A percentile compares a stretch with the other conserved stretches of the same genome.
Evolutionary conservation across 805 yeast species (phyloP).

Genomic region (Wickerhamomyces pijperi): DNA sequence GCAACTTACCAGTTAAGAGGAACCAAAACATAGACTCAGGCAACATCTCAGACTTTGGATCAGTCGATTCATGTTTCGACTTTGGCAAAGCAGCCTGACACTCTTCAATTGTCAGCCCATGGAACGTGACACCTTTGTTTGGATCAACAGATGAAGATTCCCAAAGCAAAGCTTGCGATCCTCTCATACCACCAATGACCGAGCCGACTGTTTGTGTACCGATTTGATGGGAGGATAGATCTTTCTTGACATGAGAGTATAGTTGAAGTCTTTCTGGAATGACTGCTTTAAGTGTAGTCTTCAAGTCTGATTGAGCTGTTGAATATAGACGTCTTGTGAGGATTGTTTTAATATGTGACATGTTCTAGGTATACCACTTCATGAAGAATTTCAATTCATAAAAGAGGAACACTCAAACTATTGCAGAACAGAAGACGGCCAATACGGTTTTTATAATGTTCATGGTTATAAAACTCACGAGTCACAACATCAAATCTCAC

Average conservation of each 20-base stretch:
- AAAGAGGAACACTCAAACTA: too few relatives aligned
- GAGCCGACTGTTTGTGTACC: constrained; percentile 35
- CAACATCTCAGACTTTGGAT: constrained; percentile 42
- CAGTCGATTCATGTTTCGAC: constrained; percentile 21
- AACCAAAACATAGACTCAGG: constrained; percentile 77
- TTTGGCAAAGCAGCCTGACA: constrained; percentile 58
- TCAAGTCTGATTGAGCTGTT: constrained; percentile 12
- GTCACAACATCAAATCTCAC: too few relatives aligned
- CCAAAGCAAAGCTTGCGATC: constrained; percentile 66
- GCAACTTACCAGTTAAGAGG: constrained; percentile 63
- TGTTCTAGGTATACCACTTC: too few relatives aligned
- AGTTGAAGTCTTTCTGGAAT: constrained; percentile 35
- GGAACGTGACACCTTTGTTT: constrained; percentile 66
- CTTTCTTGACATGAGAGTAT: constrained; percentile 28
- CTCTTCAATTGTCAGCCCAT: constrained; percentile 65
- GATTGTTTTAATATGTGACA: too few relatives aligned
- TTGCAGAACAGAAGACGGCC: too few relatives aligned
- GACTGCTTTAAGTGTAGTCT: constrained; percentile 15
- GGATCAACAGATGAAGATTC: constrained; percentile 73
- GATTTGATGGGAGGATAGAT: constrained; percentile 23
- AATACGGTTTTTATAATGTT: too few relatives aligned
- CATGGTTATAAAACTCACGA: too few relatives aligned
- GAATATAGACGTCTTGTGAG: constrained; percentile 4
- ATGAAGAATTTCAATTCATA: too few relatives aligned
- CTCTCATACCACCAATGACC: constrained; percentile 69